These are phyloP conservation scores for Aspergillus biplanus DNA, from an alignment of 495 filamentous ascomycete genomes.

Conservation along the genomic window DNA sequence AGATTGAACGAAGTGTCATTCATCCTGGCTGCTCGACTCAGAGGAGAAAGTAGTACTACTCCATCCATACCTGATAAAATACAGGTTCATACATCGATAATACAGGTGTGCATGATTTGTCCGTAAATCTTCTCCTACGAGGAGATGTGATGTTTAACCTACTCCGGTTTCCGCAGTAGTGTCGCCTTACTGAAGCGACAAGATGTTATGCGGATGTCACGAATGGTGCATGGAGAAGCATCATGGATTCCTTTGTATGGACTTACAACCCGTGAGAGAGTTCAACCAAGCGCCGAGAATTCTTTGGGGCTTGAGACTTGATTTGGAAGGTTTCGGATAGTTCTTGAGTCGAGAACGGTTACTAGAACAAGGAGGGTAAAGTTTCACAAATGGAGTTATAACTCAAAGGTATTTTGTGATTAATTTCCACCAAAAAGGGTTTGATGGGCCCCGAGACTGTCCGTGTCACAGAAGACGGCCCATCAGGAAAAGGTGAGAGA, in stretches of 20 bases:
- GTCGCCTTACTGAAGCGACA: constrained; percentile 2
- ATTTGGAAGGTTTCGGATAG: constrained; percentile 28
- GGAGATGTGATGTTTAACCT: neutral
- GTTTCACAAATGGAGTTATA: neutral
- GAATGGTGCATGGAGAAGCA: neutral
- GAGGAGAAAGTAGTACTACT: neutral
- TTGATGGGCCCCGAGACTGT: no score
- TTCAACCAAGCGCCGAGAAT: constrained; percentile 19
- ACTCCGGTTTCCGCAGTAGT: neutral
- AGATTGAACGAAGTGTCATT: neutral
- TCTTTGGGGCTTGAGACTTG: constrained; percentile 9
- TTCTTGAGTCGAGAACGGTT: constrained; percentile 12
- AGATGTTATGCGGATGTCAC: neutral
- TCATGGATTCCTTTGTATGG: neutral
- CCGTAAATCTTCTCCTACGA: neutral
- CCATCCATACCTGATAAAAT: constrained; percentile 3
- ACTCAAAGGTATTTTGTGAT: neutral
- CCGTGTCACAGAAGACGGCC: no score
- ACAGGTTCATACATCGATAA: constrained; percentile 3
- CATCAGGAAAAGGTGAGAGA: neutral
- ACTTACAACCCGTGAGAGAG: constrained; percentile 9
- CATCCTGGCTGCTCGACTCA: neutral
- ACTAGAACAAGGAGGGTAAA: neutral
- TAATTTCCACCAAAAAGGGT: constrained; percentile 4
- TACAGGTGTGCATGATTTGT: constrained; percentile 12